Evolutionary conservation across 139 green algal genomes (phyloP), one percentile per base, ranked within the genome.

Genomic region (Chlamydomonas schloesseri): DNA sequence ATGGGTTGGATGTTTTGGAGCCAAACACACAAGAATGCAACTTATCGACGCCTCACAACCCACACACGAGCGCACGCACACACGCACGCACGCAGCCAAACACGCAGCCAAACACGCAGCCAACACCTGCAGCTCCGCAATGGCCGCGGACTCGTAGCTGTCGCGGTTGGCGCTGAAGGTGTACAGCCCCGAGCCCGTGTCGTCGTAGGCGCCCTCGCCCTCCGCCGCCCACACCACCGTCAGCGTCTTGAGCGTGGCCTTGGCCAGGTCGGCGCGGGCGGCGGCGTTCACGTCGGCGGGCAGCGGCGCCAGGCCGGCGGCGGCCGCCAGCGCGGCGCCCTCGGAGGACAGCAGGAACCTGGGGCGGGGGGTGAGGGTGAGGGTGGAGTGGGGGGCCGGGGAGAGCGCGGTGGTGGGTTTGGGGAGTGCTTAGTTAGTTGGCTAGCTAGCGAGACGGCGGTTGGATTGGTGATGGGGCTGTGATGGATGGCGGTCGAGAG

Each of bases 111-210:
- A 5, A 50, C 42, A 50, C 42, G 42, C 42, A 5, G n/a, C n/a
- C n/a, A n/a, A 8, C 55, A 60, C 55, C 64, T 65, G 64, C 10
- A 84, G 42, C 46, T 36, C 57, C 17, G 26, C 36, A 36, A 83
- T 36, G 5, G 28, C 34, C 28, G 62, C 20, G 23, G 26, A 42
- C 14, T 84, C 77, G 62, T 75, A 86, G 20, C 47, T 58, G 36
- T 34, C 3, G 9, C 80, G 47, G 67, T 86, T 86, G 31, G 47
- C 80, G 21, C 50, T 71, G 80, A 86, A 86, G 50, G 80, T 86
- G 80, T 78, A 86, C 3, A 86, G 65, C 28, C 42, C 80, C 3
- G 80, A 62, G 33, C 80, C 80, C 2, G 67, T 20, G 42, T 31
- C 64, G 21, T 34, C 42, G 28, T 84, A 70, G 29, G 10, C 55